Evolutionary conservation across 768 basidiomycete genomes (phyloP).

Genomic region (Jaapia argillacea): DNA sequence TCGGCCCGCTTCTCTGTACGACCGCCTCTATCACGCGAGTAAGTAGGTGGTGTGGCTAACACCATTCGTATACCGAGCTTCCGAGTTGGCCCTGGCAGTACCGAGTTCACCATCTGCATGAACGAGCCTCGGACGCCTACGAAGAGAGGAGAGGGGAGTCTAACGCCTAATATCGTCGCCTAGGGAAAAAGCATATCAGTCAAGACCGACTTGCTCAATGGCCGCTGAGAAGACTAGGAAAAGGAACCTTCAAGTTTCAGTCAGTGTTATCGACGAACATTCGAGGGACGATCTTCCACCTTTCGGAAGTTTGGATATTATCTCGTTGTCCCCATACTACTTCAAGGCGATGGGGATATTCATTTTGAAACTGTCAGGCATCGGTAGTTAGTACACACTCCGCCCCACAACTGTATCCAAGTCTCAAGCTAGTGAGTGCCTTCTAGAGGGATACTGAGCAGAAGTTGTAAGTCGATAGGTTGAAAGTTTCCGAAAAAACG

Average conservation of each 20-base stretch:
- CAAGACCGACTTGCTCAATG: not conserved
- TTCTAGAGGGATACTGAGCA: no score
- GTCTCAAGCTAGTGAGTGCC: no score
- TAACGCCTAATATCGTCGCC: slow-evolving; percentile 66
- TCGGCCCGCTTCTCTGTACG: slow-evolving; percentile 57
- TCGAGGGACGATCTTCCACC: slow-evolving; percentile 69
- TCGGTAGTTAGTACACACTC: no score
- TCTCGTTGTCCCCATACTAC: no score
- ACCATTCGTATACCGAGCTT: slow-evolving; percentile 58
- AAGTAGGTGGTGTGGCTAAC: slow-evolving; percentile 68
- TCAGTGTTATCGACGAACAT: slow-evolving; percentile 58
- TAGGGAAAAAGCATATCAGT: no score
- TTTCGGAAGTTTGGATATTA: slow-evolving; percentile 54
- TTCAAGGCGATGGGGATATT: no score
- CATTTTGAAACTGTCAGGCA: no score
- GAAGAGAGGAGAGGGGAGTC: slow-evolving; percentile 48
- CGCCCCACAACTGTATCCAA: no score
- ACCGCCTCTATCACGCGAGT: slow-evolving; percentile 68
- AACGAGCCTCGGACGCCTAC: slow-evolving; percentile 69
- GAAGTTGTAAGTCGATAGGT: no score
- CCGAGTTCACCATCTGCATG: slow-evolving; percentile 65
- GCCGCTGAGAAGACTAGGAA: no score
- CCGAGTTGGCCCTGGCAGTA: slow-evolving; percentile 51
- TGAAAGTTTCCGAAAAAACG: no score
- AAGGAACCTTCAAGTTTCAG: slow-evolving; percentile 52